Conservation (phyloP, 2,329 filamentous ascomycete genomes). For the Epichloe scottii region DNA sequence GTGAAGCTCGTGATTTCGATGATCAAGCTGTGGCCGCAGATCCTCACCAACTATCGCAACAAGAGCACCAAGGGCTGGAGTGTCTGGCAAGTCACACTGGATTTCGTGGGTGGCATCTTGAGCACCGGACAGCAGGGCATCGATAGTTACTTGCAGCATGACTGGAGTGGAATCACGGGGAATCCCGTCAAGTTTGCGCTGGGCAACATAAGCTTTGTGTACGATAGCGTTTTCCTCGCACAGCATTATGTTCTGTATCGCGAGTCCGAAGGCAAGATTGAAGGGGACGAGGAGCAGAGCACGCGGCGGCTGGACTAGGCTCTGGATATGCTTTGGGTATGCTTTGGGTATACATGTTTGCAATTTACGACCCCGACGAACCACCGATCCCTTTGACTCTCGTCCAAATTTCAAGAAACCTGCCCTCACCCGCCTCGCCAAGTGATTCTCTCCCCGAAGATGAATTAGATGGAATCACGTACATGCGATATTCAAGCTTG, state of each 20-base stretch:
- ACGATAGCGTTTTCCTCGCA: slow-evolving; percentile 72
- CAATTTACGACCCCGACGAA: too few relatives aligned
- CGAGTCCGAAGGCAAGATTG: slow-evolving; percentile 2
- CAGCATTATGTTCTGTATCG: slow-evolving; percentile 81
- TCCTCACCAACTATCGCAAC: slow-evolving; percentile 70
- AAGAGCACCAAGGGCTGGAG: slow-evolving; percentile 81
- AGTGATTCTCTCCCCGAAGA: too few relatives aligned
- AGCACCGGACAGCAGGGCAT: slow-evolving; percentile 72
- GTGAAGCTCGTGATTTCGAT: slow-evolving; percentile 82
- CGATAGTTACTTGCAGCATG: slow-evolving; percentile 70
- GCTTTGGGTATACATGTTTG: not conserved
- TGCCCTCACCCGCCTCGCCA: too few relatives aligned
- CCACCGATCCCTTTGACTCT: too few relatives aligned
- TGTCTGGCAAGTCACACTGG: slow-evolving; percentile 72
- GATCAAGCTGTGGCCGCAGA: slow-evolving; percentile 87
- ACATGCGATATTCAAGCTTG: not conserved
- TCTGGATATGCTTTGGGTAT: not conserved
- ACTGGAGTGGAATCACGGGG: slow-evolving; percentile 84
- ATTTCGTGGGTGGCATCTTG: slow-evolving; percentile 68
- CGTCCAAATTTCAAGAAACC: too few relatives aligned
- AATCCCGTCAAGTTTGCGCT: slow-evolving; percentile 86
- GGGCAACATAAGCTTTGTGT: slow-evolving; percentile 73
- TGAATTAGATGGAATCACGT: too few relatives aligned
- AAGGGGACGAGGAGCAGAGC: slow-evolving; percentile 9
- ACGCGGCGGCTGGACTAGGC: not conserved